phyloP scores from a whole-genome alignment of 805 yeast species.

The Monosporozyma aerobia region DNA sequence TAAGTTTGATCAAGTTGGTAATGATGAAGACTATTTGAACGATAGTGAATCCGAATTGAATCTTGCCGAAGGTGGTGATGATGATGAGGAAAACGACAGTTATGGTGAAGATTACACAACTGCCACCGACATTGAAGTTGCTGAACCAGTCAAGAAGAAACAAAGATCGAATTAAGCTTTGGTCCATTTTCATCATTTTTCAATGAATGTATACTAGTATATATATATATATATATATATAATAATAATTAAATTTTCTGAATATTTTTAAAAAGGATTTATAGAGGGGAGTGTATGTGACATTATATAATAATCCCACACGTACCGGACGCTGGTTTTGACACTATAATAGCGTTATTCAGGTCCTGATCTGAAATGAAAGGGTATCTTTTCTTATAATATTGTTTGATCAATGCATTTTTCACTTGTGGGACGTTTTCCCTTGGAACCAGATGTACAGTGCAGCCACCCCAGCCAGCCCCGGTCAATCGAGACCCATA shows the following conservation, averaged over 20 bases:
- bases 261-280: no score
- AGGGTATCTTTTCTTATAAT: slow-evolving; percentile 43
- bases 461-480: slow-evolving; percentile 72
- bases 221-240: no score
- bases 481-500: slow-evolving; percentile 70
- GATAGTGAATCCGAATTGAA: slow-evolving; percentile 33
- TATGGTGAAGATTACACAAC: slow-evolving; percentile 29
- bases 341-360: slow-evolving; percentile 43
- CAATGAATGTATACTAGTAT: no score
- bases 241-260: no score
- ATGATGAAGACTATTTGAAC: slow-evolving; percentile 37
- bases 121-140: slow-evolving; percentile 28
- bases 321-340: slow-evolving; percentile 50
- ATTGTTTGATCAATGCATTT: slow-evolving; percentile 42
- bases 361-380: slow-evolving; percentile 37
- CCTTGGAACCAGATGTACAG: slow-evolving; percentile 47
- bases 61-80: slow-evolving; percentile 12
- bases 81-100: slow-evolving; percentile 10
- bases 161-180: slow-evolving; percentile 9
- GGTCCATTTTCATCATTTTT: no score
- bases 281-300: no score
- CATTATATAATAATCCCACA: slow-evolving; percentile 11
- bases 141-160: slow-evolving; percentile 25
- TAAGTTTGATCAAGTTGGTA: slow-evolving; percentile 67
- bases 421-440: slow-evolving; percentile 29